These are phyloP conservation scores for Primulina eburnea DNA, from an alignment of 257 asterid genomes.

Conservation along the genomic window DNA sequence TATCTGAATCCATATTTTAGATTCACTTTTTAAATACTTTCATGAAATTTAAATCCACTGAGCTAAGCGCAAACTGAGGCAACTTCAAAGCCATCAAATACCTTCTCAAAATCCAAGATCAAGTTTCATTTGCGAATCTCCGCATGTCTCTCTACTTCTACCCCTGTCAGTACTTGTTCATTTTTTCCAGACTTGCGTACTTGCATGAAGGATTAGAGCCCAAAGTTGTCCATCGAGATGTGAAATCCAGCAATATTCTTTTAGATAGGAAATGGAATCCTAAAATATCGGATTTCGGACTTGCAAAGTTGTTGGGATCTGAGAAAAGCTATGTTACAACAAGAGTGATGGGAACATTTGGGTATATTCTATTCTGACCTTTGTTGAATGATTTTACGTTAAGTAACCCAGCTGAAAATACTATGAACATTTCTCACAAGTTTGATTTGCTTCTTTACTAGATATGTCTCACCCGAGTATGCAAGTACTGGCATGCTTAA, in stretches of 20 bases:
- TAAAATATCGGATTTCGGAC: constrained; percentile 94
- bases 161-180: not conserved
- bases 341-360: constrained; percentile 99
- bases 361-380: constrained; percentile 52
- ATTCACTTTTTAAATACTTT: not conserved
- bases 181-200: constrained; percentile 70
- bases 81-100: not conserved
- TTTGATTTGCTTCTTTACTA: constrained; percentile 26
- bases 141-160: not conserved
- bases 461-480: constrained; percentile 98
- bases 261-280: constrained; percentile 85
- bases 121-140: not conserved
- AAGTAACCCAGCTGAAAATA: not conserved
- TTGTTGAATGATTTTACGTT: not conserved
- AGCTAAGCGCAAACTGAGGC: not conserved
- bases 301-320: constrained; percentile 81
- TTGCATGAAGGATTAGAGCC: constrained; percentile 98
- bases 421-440: not conserved
- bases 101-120: not conserved
- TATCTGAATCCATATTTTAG: not conserved
- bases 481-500: constrained; percentile 99
- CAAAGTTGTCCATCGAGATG: constrained; percentile 98
- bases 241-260: constrained; percentile 95
- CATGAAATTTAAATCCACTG: not conserved
- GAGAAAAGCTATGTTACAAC: constrained; percentile 97